These are phyloP conservation scores for Mycothermus thermophilus DNA, from an alignment of 495 filamentous ascomycete species.

Conservation along the genomic window DNA sequence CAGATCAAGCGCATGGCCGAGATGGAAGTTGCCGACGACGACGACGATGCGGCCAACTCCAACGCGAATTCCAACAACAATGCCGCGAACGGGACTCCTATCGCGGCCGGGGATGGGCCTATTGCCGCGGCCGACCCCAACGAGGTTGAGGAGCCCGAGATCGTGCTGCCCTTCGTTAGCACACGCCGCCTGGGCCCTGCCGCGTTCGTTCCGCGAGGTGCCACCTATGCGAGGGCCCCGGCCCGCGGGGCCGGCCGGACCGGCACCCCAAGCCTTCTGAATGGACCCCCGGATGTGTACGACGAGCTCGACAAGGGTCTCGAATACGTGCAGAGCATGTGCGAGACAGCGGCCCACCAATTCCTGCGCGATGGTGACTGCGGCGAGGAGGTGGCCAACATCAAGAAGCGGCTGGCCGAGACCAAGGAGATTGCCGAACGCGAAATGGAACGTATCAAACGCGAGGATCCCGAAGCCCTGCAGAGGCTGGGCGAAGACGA, in stretches of 20 bases:
- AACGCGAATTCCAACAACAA: conserved; percentile 16
- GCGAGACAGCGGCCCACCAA: conserved; percentile 75
- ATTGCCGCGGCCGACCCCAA: conserved; percentile 13
- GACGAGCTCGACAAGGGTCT: conserved; percentile 62
- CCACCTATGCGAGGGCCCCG: conserved; percentile 5
- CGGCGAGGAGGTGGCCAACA: conserved; percentile 52
- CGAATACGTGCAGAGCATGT: conserved; percentile 64
- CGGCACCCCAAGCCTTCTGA: background rate
- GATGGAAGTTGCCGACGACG: conserved; percentile 32
- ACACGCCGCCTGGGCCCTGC: conserved; percentile 15
- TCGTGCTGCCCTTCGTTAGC: conserved; percentile 19
- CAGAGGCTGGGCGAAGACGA: conserved; percentile 13
- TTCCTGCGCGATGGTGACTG: conserved; percentile 77
- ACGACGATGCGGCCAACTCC: conserved; percentile 19
- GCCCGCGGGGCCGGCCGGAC: background rate
- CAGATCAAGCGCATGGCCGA: conserved; percentile 41
- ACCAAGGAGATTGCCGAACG: conserved; percentile 44
- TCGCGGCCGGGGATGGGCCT: background rate
- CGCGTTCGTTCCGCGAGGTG: conserved; percentile 7
- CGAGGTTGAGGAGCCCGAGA: conserved; percentile 6
- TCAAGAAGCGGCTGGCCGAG: conserved; percentile 44
- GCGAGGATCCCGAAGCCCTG: conserved; percentile 20
- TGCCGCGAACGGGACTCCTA: background rate
- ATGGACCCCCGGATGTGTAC: conserved; percentile 34
- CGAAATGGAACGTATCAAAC: conserved; percentile 41